These are phyloP conservation scores for Krasilnikovozyma curviuscula DNA, from an alignment of 768 basidiomycete species.

Conservation along the genomic window DNA sequence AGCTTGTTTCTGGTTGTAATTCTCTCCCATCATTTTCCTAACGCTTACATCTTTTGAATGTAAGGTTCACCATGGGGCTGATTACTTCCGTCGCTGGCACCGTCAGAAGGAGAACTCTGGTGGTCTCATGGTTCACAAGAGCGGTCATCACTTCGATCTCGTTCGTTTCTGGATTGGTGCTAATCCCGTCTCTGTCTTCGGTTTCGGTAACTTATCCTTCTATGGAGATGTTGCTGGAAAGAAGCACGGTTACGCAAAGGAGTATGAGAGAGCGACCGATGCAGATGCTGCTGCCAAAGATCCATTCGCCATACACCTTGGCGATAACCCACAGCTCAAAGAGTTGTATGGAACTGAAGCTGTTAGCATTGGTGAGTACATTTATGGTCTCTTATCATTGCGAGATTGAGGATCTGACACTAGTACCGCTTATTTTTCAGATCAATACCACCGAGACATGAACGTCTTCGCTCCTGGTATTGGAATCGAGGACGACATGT, in stretches of 20 bases:
- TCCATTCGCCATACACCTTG: constrained; percentile 36
- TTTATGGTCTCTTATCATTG: no score
- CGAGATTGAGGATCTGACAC: no score
- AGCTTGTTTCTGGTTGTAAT: no score
- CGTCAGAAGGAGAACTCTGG: constrained; percentile 32
- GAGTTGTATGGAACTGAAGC: constrained; percentile 32
- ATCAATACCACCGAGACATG: constrained; percentile 36
- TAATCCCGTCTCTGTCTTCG: constrained; percentile 32
- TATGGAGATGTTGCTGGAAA: constrained; percentile 34
- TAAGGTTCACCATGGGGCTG: not conserved
- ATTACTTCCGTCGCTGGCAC: constrained; percentile 34
- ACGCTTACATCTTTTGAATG: no score
- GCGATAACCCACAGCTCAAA: constrained; percentile 31
- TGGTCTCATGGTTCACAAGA: constrained; percentile 34
- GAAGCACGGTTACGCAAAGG: constrained; percentile 33
- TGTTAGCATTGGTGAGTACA: no score
- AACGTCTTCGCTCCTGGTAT: constrained; percentile 33
- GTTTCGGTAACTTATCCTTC: constrained; percentile 33
- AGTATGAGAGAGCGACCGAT: constrained; percentile 33
- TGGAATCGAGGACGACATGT: constrained; percentile 38
- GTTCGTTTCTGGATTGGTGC: constrained; percentile 39
- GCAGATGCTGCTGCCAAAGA: constrained; percentile 31
- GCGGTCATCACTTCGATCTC: constrained; percentile 35
- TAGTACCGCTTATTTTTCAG: no score
- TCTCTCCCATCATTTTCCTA: no score